Base-by-base conservation (phyloP, 805 yeast genomes). In the Candida railenensis region DNA sequence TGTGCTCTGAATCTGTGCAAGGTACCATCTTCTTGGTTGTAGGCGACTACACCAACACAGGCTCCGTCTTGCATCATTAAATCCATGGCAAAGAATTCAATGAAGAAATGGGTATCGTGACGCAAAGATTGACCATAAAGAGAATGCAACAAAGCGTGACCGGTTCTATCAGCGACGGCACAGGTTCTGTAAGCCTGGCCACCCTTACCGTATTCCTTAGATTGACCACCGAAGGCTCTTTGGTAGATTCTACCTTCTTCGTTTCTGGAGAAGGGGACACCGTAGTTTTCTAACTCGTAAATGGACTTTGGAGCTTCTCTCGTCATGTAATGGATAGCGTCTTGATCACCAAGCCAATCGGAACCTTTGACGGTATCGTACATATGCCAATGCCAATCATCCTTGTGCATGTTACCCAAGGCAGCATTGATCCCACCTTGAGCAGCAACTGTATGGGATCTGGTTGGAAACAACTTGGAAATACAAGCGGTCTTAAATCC, bases 391-490 rank as follows among this genome's bases (percentile, higher is more conserved):
- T 89, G 96, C 99, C 99, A 92, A 76, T 91, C 91, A 71, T 92
- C 99, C 57, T 81, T 78, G 76, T 94, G 98, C 96, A 92, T 92
- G 79, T 92, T 92, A 58, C 98, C 99, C 55, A 92, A 79, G 25
- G 99, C 99, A 56, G 98, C 99, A 63, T 92, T 92, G 73, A 92
- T 94, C 76, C 99, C 99, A 74, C 99, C 99, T 74, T 92, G 99
- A 43, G 99, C 99, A 48, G 98, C 98, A 43, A 92, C 99, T 18
- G 99, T 92, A 68, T 92, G 99, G 16, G 97, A 91, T 74, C 99
- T 87, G 25, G 99, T 92, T 47, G 98, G 99, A 80, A 92, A 92
- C 61, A 92, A 81, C 74, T 92, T 92, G 55, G 97, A 85, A 58
- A 92, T 82, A 82, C 99, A 94, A 33, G 99, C 99, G 40, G 97